Percentiles rank a stretch among this genome's conserved stretches.
Evolutionary conservation across 192 early-diverging fungal species (phyloP).

Genomic region (Gigaspora rosea): DNA sequence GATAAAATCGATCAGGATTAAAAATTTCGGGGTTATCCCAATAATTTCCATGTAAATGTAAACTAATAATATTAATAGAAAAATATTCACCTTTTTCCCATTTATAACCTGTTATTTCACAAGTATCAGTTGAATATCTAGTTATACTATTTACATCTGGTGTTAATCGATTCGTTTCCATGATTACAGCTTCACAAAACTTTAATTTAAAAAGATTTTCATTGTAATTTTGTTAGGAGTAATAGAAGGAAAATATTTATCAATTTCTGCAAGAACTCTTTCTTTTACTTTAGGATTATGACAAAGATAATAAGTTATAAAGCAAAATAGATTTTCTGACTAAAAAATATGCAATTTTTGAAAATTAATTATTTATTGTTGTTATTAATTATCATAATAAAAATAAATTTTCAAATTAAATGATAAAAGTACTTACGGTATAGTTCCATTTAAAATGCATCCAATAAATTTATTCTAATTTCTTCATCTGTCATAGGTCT

Average conservation of each 20-base stretch:
- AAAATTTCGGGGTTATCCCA: neutral
- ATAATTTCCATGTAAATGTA: neutral
- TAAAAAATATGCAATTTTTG: conserved; percentile 12
- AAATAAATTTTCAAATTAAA: no score
- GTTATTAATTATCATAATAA: no score
- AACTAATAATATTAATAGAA: neutral
- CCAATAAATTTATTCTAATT: conserved; percentile 14
- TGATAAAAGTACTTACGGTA: conserved; percentile 20
- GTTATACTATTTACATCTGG: neutral
- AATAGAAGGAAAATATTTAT: neutral
- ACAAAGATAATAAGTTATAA: conserved; percentile 14
- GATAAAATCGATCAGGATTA: neutral
- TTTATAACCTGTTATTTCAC: conserved; percentile 19
- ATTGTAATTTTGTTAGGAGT: neutral
- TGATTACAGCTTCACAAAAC: conserved; percentile 24
- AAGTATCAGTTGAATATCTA: neutral
- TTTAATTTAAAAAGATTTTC: neutral
- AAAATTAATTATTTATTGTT: no score
- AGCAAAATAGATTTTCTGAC: neutral
- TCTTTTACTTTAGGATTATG: conserved; percentile 1
- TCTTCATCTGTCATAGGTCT: conserved; percentile 17
- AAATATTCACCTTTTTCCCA: neutral
- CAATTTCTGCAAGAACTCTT: neutral
- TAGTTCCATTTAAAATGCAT: conserved; percentile 4
- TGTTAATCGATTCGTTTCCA: neutral